These are phyloP conservation scores for bread wheat (Triticum aestivum) DNA, from an alignment of 176 grass and related monocot genomes.

Conservation along the genomic window DNA sequence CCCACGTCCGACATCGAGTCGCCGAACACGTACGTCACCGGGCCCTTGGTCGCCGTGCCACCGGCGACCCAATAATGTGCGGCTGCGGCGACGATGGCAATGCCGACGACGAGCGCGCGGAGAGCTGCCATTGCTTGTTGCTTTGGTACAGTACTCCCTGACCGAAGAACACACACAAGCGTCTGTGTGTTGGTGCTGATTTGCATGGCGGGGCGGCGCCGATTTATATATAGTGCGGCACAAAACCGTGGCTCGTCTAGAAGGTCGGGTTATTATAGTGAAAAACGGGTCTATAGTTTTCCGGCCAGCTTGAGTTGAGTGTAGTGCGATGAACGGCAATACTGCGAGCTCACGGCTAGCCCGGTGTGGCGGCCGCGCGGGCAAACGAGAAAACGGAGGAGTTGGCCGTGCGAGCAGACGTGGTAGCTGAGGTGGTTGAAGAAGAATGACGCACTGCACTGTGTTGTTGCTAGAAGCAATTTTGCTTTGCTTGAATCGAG, in stretches of 20 bases:
- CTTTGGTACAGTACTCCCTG: neutral
- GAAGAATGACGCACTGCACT: neutral
- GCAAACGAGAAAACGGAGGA: neutral
- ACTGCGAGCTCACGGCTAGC: neutral
- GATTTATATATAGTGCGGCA: slow-evolving; percentile 41
- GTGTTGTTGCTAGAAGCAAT: slow-evolving; percentile 9
- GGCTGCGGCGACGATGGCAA: slow-evolving; percentile 8
- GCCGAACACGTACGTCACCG: slow-evolving; percentile 77
- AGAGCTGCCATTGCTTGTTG: slow-evolving; percentile 46
- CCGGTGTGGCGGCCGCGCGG: neutral
- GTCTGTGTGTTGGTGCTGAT: neutral
- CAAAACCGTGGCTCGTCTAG: slow-evolving; percentile 21
- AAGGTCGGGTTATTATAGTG: slow-evolving; percentile 40
- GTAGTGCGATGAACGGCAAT: slow-evolving; percentile 6
- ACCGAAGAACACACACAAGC: neutral
- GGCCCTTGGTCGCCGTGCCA: neutral
- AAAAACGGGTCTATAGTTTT: slow-evolving; percentile 12
- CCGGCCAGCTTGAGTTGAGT: slow-evolving; percentile 31
- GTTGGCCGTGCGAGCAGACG: neutral
- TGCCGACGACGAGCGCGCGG: slow-evolving; percentile 14
- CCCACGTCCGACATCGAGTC: slow-evolving; percentile 96
- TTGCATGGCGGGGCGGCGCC: neutral
- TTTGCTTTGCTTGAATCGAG: neutral
- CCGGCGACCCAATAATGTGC: neutral
- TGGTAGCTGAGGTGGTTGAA: slow-evolving; percentile 48